These are phyloP conservation scores for Geopyxis carbonaria DNA, from an alignment of 495 filamentous ascomycete genomes.

Conservation along the genomic window DNA sequence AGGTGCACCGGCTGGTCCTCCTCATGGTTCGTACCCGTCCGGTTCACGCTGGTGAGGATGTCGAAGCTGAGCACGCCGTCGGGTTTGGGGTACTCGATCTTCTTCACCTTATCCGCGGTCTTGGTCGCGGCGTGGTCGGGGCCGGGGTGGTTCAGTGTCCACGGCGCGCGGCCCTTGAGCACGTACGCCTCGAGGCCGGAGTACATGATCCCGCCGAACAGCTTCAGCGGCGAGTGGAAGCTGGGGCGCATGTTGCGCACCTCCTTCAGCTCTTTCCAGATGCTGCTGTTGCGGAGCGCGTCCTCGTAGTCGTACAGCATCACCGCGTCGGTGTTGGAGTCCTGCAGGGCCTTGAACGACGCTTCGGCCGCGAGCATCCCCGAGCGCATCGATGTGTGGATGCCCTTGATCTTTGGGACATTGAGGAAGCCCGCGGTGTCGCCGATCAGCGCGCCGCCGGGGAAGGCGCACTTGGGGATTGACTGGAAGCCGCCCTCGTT, in stretches of 20 bases:
- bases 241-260: slow-evolving; percentile 96
- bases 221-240: slow-evolving; percentile 67
- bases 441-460: slow-evolving; percentile 86
- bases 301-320: slow-evolving; percentile 96
- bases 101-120: slow-evolving; percentile 54
- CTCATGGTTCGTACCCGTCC: slow-evolving; percentile 96
- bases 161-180: slow-evolving; percentile 68
- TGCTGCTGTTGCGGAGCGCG: slow-evolving; percentile 60
- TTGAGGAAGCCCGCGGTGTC: slow-evolving; percentile 96
- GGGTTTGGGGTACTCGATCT: slow-evolving; percentile 93
- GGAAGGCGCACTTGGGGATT: slow-evolving; percentile 91
- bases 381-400: slow-evolving; percentile 91
- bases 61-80: slow-evolving; percentile 90
- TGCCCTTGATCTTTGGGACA: slow-evolving; percentile 96
- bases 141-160: slow-evolving; percentile 76
- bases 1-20: slow-evolving; percentile 96
- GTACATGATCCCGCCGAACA: slow-evolving; percentile 81
- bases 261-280: slow-evolving; percentile 88
- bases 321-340: slow-evolving; percentile 43
- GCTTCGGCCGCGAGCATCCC: slow-evolving; percentile 95
- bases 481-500: slow-evolving; percentile 96
- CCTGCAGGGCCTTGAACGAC: slow-evolving; percentile 54
- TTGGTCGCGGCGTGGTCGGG: slow-evolving; percentile 65
- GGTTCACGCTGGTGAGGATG: slow-evolving; percentile 79
- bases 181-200: slow-evolving; percentile 84